These are phyloP conservation scores for Exophiala lecanii-corni DNA, from an alignment of 2,329 filamentous ascomycete species.

Conservation along the genomic window DNA sequence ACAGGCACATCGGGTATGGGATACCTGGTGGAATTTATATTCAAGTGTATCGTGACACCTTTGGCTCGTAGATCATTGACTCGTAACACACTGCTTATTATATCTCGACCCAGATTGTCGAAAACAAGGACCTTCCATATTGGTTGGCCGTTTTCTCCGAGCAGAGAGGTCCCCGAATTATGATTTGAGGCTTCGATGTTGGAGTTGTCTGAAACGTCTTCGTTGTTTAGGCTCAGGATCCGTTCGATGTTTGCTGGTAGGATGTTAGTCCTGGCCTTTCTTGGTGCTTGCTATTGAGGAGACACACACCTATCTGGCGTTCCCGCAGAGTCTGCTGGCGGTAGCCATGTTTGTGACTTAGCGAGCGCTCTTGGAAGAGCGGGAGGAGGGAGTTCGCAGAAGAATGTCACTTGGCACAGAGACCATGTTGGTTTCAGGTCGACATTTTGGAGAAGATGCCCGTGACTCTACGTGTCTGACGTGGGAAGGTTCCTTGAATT, in stretches of 20 bases:
- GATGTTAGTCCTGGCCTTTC: neutral
- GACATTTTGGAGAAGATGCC: neutral
- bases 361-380: neutral
- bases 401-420: neutral
- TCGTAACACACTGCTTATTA: slow-evolving; percentile 91
- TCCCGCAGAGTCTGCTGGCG: slow-evolving; percentile 57
- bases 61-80: slow-evolving; percentile 89
- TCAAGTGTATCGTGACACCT: slow-evolving; percentile 97
- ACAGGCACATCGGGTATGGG: slow-evolving; percentile 95
- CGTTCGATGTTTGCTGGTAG: slow-evolving; percentile 79
- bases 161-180: slow-evolving; percentile 65
- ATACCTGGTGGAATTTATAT: slow-evolving; percentile 75
- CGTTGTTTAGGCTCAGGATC: slow-evolving; percentile 90
- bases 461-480: too few species aligned
- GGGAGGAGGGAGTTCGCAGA: neutral
- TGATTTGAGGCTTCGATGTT: slow-evolving; percentile 33
- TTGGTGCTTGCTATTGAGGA: neutral
- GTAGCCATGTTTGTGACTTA: slow-evolving; percentile 19
- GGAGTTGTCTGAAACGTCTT: slow-evolving; percentile 27
- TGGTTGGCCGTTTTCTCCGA: slow-evolving; percentile 74
- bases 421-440: slow-evolving; percentile 6
- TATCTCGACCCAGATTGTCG: slow-evolving; percentile 84
- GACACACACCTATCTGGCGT: slow-evolving; percentile 61
- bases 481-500: too few species aligned
- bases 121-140: slow-evolving; percentile 98